Evolutionary conservation across 1,284 basidiomycete species (phyloP).

Genomic region (Agroathelia rolfsii): DNA sequence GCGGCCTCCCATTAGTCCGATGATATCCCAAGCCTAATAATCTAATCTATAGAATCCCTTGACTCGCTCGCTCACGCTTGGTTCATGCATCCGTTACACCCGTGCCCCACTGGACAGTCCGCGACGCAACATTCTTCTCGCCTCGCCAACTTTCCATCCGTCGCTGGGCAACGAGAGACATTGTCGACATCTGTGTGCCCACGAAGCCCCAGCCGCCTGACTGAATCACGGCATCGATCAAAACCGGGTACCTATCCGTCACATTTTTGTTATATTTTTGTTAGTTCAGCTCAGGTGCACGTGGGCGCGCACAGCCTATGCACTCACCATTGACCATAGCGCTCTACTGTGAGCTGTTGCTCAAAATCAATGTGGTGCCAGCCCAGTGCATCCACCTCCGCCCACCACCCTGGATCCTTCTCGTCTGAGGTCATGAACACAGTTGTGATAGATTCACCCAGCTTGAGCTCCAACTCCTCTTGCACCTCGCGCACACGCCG

Average conservation of each 20-base stretch:
- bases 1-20: no score
- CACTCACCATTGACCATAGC: slow-evolving; percentile 49
- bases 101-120: slow-evolving; percentile 52
- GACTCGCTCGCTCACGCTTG: no score
- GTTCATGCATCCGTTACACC: no score
- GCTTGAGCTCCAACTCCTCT: slow-evolving; percentile 37
- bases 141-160: slow-evolving; percentile 52
- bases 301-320: not conserved
- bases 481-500: slow-evolving; percentile 55
- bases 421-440: slow-evolving; percentile 72
- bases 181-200: slow-evolving; percentile 60
- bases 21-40: no score
- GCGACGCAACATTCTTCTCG: slow-evolving; percentile 36
- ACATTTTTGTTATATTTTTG: no score
- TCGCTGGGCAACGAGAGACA: slow-evolving; percentile 52
- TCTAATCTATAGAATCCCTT: no score
- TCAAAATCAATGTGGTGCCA: slow-evolving; percentile 56
- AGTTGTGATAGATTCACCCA: slow-evolving; percentile 39
- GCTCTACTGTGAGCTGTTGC: slow-evolving; percentile 33
- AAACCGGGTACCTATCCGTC: slow-evolving; percentile 47
- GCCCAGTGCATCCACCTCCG: slow-evolving; percentile 42
- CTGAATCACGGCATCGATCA: slow-evolving; percentile 65
- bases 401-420: slow-evolving; percentile 54
- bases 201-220: slow-evolving; percentile 56
- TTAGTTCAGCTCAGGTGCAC: not conserved